Conservation (phyloP, 2,329 filamentous ascomycete species). For the Epicoccum sorghinum region DNA sequence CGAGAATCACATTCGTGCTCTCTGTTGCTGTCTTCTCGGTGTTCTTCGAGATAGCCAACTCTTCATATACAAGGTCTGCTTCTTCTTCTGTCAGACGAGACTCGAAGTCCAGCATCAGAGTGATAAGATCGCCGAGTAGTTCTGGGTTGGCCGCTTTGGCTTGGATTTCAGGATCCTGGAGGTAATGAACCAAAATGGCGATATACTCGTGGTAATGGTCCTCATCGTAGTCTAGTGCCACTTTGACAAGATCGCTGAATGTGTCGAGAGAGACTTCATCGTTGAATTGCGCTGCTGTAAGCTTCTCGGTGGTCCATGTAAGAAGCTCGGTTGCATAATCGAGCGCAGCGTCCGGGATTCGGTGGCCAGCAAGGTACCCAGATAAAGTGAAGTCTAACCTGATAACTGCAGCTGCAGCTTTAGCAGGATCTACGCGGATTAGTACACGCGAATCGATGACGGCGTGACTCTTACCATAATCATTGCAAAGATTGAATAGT, state of each 20-base stretch:
- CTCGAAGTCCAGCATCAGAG: slow-evolving; percentile 42
- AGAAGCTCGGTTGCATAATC: slow-evolving; percentile 46
- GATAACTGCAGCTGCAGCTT: slow-evolving; percentile 40
- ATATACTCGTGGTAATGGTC: slow-evolving; percentile 45
- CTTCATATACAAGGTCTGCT: slow-evolving; percentile 33
- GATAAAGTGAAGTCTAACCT: slow-evolving; percentile 42
- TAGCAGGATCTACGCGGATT: slow-evolving; percentile 40
- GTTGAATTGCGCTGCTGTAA: slow-evolving; percentile 42
- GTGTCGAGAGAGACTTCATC: slow-evolving; percentile 37
- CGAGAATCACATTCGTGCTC: slow-evolving; percentile 30
- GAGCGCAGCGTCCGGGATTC: slow-evolving; percentile 38
- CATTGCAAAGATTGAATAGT: slow-evolving; percentile 53
- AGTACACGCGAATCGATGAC: slow-evolving; percentile 10
- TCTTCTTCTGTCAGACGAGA: slow-evolving; percentile 34
- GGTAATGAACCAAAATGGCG: slow-evolving; percentile 42
- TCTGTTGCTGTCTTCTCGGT: slow-evolving; percentile 31
- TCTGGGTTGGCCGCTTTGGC: slow-evolving; percentile 38
- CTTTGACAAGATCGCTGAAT: slow-evolving; percentile 36
- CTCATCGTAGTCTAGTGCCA: slow-evolving; percentile 38
- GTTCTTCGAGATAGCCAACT: slow-evolving; percentile 34
- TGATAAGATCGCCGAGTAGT: slow-evolving; percentile 36
- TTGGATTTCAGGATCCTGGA: slow-evolving; percentile 45
- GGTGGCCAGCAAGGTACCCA: slow-evolving; percentile 29
- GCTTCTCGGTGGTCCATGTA: slow-evolving; percentile 43
- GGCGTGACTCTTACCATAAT: slow-evolving; percentile 39